These are phyloP conservation scores for Penicillium sp. DNA, from an alignment of 2,329 filamentous ascomycete genomes.

Conservation along the genomic window DNA sequence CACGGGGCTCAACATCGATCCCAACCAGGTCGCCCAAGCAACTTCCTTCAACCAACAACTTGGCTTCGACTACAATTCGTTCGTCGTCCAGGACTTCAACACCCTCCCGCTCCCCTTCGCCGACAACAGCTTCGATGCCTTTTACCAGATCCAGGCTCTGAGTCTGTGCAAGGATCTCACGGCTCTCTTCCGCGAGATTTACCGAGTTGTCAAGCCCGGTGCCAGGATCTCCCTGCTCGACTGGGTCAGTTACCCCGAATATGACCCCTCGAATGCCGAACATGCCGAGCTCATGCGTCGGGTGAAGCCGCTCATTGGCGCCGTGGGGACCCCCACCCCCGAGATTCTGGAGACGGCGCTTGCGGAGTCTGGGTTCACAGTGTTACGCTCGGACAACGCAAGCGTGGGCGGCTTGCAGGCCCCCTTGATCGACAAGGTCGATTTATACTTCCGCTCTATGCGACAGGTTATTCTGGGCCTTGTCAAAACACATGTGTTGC, in stretches of 20 bases:
- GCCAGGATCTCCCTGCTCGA: slow-evolving; percentile 57
- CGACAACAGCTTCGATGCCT: slow-evolving; percentile 56
- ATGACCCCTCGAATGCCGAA: slow-evolving; percentile 52
- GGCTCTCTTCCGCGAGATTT: slow-evolving; percentile 55
- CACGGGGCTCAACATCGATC: slow-evolving; percentile 61
- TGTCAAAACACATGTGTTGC: slow-evolving; percentile 54
- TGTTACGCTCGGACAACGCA: slow-evolving; percentile 57
- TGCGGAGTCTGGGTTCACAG: slow-evolving; percentile 53
- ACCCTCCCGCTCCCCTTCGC: slow-evolving; percentile 57
- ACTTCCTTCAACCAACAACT: slow-evolving; percentile 50
- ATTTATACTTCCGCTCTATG: slow-evolving; percentile 59
- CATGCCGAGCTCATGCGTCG: slow-evolving; percentile 59
- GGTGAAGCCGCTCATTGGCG: slow-evolving; percentile 61
- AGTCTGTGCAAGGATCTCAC: slow-evolving; percentile 58
- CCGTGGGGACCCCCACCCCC: slow-evolving; percentile 60
- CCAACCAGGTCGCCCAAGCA: slow-evolving; percentile 57
- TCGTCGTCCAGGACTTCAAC: slow-evolving; percentile 59
- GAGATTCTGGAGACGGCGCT: slow-evolving; percentile 53
- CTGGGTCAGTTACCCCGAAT: slow-evolving; percentile 59
- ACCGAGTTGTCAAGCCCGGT: slow-evolving; percentile 56
- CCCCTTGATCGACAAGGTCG: slow-evolving; percentile 59
- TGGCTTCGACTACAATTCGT: slow-evolving; percentile 51
- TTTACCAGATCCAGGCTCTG: slow-evolving; percentile 63
- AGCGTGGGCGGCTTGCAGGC: slow-evolving; percentile 58
- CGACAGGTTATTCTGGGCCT: slow-evolving; percentile 55